Conservation (phyloP, 2,329 filamentous ascomycete genomes). For the Phaeosphaeriaceae sp. region DNA sequence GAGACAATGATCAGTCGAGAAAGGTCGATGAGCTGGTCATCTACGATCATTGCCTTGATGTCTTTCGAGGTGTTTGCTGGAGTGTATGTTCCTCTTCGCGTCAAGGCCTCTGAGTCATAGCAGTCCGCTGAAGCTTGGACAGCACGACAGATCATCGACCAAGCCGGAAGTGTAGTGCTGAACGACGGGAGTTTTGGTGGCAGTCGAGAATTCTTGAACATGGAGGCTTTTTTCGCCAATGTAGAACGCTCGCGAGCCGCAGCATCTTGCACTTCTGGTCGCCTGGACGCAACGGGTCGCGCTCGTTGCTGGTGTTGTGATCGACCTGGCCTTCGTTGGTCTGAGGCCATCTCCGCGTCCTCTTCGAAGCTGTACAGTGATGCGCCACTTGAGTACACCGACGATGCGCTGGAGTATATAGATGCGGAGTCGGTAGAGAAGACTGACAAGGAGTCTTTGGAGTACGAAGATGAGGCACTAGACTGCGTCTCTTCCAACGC, state of each 20-base stretch:
- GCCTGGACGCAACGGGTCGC: constrained; percentile 4
- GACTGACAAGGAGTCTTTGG: constrained; percentile 8
- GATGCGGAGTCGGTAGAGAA: constrained; percentile 11
- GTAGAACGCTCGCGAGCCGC: constrained; percentile 3
- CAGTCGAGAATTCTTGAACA: constrained; percentile 10
- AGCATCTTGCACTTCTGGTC: constrained; percentile 6
- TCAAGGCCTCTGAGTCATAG: constrained; percentile 9
- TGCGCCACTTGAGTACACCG: constrained; percentile 12
- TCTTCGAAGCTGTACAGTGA: constrained; percentile 14
- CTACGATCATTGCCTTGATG: constrained; percentile 13
- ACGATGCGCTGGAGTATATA: constrained; percentile 15
- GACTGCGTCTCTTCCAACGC: constrained; percentile 9
- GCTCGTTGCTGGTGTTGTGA: constrained; percentile 8
- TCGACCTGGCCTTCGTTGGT: neutral
- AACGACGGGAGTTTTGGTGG: constrained; percentile 4
- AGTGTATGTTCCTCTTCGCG: constrained; percentile 10
- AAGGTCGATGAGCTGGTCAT: constrained; percentile 10
- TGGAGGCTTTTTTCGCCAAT: constrained; percentile 8
- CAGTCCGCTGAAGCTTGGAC: constrained; percentile 10
- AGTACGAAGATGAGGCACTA: constrained; percentile 11
- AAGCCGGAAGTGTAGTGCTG: constrained; percentile 7
- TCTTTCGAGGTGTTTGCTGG: constrained; percentile 9
- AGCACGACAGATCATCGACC: constrained; percentile 13
- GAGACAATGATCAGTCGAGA: constrained; percentile 9
- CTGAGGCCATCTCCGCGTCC: neutral